Conservation (phyloP, 331 rosid species). For the Acacia concinna region DNA sequence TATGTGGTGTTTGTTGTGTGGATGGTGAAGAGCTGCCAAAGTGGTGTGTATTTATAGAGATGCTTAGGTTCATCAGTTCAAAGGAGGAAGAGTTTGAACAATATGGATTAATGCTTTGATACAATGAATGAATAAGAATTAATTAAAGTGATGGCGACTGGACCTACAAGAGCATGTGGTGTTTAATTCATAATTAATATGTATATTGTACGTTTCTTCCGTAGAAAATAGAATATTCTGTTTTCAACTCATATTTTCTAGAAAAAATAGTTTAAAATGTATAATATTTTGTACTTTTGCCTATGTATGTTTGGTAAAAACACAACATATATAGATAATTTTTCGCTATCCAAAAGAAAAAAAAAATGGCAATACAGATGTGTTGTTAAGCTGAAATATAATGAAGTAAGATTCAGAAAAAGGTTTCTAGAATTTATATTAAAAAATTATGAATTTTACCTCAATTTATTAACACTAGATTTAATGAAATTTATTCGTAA, state of each 20-base stretch:
- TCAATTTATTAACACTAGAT: background rate
- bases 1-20: background rate
- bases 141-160: background rate
- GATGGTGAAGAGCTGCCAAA: background rate
- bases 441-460: background rate
- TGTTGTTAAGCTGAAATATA: background rate
- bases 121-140: background rate
- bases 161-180: background rate
- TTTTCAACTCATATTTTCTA: background rate
- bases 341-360: background rate
- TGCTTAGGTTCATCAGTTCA: background rate
- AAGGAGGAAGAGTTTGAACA: background rate
- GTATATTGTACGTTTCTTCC: background rate
- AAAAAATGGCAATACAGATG: background rate
- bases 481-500: background rate
- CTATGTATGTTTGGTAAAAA: background rate
- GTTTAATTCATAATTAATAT: background rate
- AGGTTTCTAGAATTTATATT: background rate
- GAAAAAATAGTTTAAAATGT: background rate
- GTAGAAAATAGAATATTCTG: background rate
- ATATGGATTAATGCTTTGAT: background rate
- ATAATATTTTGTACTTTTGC: background rate
- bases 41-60: background rate
- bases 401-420: background rate
- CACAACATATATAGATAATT: background rate